Evolutionary conservation across 257 asterid genomes (phyloP).

Genomic region (Misopates orontium): DNA sequence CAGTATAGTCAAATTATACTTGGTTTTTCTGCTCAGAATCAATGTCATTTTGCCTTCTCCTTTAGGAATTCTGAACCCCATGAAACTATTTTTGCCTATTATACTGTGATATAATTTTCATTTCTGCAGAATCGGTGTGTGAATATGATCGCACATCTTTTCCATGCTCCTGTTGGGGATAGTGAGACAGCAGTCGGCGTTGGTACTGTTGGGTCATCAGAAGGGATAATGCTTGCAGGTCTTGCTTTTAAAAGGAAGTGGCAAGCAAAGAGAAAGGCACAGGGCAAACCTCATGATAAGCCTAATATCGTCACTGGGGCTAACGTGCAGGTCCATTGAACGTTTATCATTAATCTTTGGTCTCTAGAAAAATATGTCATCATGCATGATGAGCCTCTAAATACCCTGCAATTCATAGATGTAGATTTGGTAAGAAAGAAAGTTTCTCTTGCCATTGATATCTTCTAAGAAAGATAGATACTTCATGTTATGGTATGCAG

Average conservation of each 20-base stretch:
- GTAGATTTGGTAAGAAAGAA: no score
- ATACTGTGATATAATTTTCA: background rate
- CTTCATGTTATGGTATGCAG: background rate
- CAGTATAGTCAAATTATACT: no score
- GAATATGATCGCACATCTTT: conserved; percentile 77
- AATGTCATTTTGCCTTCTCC: no score
- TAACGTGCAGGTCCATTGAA: conserved; percentile 55
- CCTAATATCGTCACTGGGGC: conserved; percentile 81
- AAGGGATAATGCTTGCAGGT: conserved; percentile 88
- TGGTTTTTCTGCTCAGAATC: no score
- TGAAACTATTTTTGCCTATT: no score
- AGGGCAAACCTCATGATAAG: conserved; percentile 51
- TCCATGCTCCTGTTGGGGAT: conserved; percentile 67
- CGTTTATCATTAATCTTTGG: background rate
- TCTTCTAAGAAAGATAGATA: no score
- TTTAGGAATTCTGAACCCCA: no score
- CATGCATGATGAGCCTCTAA: no score
- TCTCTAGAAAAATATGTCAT: no score
- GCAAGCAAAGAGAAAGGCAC: conserved; percentile 68
- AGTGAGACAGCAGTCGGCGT: conserved; percentile 65
- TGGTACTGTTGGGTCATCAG: conserved; percentile 84
- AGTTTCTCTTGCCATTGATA: no score
- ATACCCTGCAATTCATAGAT: no score
- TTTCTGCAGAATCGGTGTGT: conserved; percentile 69
- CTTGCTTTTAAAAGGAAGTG: conserved; percentile 83